Conservation (phyloP, 495 filamentous ascomycete species). For the Barbatosphaeria neglecta region DNA sequence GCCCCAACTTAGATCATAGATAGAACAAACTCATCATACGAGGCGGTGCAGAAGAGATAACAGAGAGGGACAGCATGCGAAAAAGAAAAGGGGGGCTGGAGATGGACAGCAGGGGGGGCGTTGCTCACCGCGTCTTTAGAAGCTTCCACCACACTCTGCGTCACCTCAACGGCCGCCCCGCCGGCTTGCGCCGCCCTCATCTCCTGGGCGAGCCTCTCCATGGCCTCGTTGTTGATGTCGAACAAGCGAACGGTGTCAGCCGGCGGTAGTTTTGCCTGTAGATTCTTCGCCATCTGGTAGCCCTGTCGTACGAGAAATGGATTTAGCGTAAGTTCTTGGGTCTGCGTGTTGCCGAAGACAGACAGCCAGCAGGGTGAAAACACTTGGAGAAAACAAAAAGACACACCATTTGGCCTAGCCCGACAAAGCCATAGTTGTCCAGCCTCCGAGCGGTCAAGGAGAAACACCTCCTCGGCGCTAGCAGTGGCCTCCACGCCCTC, state of each 20-base stretch:
- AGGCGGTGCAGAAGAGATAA: background rate
- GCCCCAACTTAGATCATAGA: constrained; percentile 50
- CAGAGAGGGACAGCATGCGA: background rate
- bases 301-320: constrained; percentile 34
- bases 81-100: no score
- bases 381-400: background rate
- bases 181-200: constrained; percentile 34
- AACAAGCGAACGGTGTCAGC: constrained; percentile 58
- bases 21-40: constrained; percentile 47
- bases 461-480: constrained; percentile 36
- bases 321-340: no score
- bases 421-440: constrained; percentile 73
- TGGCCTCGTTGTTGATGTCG: constrained; percentile 58
- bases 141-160: constrained; percentile 46
- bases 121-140: constrained; percentile 62
- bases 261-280: constrained; percentile 62
- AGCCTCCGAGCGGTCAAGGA: constrained; percentile 41
- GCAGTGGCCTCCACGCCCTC: constrained; percentile 14
- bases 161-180: constrained; percentile 44
- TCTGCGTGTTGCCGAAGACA: background rate
- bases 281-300: constrained; percentile 80
- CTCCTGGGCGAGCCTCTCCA: constrained; percentile 49
- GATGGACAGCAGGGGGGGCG: no score
- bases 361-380: no score
- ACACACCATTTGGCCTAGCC: constrained; percentile 76